Conservation (phyloP, 331 rosid species). For the Malus hybrid region DNA sequence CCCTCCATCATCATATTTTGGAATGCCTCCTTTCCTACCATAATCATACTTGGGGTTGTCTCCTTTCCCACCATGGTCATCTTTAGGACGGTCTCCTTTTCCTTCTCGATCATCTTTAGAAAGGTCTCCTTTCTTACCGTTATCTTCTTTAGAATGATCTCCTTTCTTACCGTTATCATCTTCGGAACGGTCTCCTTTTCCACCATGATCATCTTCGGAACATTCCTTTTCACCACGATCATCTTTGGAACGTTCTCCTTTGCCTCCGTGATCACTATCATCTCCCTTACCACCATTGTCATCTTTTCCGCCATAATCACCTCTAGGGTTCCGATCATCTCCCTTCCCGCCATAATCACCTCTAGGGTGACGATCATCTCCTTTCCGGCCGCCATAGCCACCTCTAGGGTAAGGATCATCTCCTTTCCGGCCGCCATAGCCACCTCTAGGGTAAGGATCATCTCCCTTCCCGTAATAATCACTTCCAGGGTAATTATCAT, state of each 20-base stretch:
- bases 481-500: neutral
- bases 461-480: neutral
- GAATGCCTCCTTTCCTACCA: neutral
- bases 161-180: no score
- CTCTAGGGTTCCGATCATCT: neutral
- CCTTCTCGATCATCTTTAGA: no score
- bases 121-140: no score
- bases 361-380: neutral
- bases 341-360: neutral
- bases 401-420: neutral
- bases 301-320: neutral
- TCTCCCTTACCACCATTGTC: no score
- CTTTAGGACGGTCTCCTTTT: no score
- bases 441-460: neutral
- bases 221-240: no score
- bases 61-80: no score
- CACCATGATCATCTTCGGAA: no score
- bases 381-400: neutral
- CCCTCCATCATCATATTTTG: neutral
- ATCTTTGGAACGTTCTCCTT: no score
- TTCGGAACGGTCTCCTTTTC: no score
- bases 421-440: neutral
- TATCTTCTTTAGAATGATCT: no score
- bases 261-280: no score
- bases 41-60: neutral